Evolutionary conservation across 2,329 filamentous ascomycete species (phyloP).

Genomic region (Scopulariopsis brevicaulis): DNA sequence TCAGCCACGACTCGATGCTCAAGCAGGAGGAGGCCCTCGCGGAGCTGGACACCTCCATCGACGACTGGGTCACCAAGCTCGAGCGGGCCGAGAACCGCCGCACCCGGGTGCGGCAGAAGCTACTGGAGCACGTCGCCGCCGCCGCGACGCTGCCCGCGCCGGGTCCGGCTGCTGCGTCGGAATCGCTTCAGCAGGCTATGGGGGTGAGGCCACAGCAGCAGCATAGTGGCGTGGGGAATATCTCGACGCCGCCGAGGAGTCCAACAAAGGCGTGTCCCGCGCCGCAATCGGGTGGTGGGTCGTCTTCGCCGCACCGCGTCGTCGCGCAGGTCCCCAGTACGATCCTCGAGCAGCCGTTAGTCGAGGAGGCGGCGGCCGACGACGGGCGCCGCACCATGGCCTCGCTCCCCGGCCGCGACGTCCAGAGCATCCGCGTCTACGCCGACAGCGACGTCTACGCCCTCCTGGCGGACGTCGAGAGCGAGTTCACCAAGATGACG

Average conservation of each 20-base stretch:
- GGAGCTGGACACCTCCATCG: conserved; percentile 66
- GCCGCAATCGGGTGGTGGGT: conserved; percentile 15
- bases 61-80: conserved; percentile 72
- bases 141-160: conserved; percentile 41
- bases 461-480: conserved; percentile 55
- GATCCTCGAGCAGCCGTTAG: conserved; percentile 37
- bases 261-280: conserved; percentile 35
- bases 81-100: conserved; percentile 70
- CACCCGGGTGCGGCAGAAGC: conserved; percentile 64
- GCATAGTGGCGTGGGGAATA: conserved; percentile 22
- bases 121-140: conserved; percentile 71
- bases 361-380: conserved; percentile 28
- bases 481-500: conserved; percentile 24
- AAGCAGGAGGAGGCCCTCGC: conserved; percentile 71
- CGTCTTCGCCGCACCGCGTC: conserved; percentile 36
- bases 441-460: conserved; percentile 57
- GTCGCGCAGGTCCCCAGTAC: conserved; percentile 43
- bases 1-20: conserved; percentile 63
- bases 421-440: conserved; percentile 59
- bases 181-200: conserved; percentile 29
- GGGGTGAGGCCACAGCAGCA: conserved; percentile 21
- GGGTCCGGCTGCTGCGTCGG: conserved; percentile 18
- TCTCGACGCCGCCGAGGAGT: conserved; percentile 47
- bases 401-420: conserved; percentile 22
- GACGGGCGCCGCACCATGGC: conserved; percentile 14